Conservation (phyloP, 1,284 basidiomycete genomes). For the Fistulinella staudtii region DNA sequence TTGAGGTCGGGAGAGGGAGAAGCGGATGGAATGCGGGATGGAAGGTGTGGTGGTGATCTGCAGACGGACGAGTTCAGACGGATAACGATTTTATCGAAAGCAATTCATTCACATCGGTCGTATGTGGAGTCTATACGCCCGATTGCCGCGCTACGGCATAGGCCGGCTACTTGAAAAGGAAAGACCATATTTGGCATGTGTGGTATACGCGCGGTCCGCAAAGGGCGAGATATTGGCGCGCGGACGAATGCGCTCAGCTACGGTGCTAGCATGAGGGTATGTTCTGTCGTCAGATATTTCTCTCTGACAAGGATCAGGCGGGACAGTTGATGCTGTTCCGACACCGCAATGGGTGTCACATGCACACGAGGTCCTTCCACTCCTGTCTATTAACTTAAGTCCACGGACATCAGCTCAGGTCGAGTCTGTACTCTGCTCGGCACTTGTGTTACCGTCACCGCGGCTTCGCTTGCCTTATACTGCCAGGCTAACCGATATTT, state of each 20-base stretch:
- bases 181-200: slow-evolving; percentile 24
- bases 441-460: slow-evolving; percentile 36
- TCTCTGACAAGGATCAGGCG: slow-evolving; percentile 18
- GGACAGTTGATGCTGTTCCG: slow-evolving; percentile 21
- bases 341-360: slow-evolving; percentile 34
- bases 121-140: slow-evolving; percentile 16
- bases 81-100: slow-evolving; percentile 1
- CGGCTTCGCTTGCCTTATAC: slow-evolving; percentile 37
- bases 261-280: slow-evolving; percentile 7
- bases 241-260: slow-evolving; percentile 13
- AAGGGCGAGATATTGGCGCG: slow-evolving; percentile 1
- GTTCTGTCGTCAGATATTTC: slow-evolving; percentile 12
- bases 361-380: slow-evolving; percentile 36
- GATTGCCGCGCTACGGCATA: slow-evolving; percentile 31
- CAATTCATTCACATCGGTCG: slow-evolving; percentile 1
- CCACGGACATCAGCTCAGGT: slow-evolving; percentile 35
- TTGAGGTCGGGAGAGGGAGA: neutral
- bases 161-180: slow-evolving; percentile 23
- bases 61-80: neutral
- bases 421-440: slow-evolving; percentile 30
- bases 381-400: slow-evolving; percentile 37
- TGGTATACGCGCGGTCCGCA: slow-evolving; percentile 13
- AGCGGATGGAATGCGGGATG: neutral
- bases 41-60: neutral
- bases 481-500: slow-evolving; percentile 31